phyloP scores from a whole-genome alignment of 2,329 filamentous ascomycete genomes.

The Verticillium isaacii region DNA sequence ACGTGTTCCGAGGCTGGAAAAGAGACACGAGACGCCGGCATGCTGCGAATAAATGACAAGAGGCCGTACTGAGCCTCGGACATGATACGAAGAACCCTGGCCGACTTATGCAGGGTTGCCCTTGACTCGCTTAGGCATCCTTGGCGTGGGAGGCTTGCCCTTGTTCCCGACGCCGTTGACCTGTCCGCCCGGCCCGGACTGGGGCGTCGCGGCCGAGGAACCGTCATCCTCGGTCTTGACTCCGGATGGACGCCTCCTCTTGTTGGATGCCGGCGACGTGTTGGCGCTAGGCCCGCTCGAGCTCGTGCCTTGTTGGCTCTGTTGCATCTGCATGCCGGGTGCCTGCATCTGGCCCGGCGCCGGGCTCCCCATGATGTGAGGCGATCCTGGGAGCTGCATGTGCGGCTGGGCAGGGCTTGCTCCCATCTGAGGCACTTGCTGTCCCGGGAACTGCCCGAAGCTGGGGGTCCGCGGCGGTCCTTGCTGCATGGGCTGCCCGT shows the following conservation, averaged over 20 bases:
- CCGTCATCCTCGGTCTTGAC: slow-evolving; percentile 55
- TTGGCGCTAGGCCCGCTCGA: slow-evolving; percentile 64
- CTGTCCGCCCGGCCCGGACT: slow-evolving; percentile 32
- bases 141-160: slow-evolving; percentile 51
- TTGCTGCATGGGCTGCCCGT: slow-evolving; percentile 44
- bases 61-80: slow-evolving; percentile 3
- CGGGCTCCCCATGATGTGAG: slow-evolving; percentile 54
- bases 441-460: slow-evolving; percentile 47
- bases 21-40: slow-evolving; percentile 2
- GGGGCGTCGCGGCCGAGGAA: slow-evolving; percentile 44
- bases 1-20: neutral
- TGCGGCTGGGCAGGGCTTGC: slow-evolving; percentile 57
- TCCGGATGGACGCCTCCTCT: slow-evolving; percentile 51
- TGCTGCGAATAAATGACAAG: neutral
- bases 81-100: neutral
- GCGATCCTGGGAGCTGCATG: slow-evolving; percentile 57
- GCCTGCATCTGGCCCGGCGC: slow-evolving; percentile 59
- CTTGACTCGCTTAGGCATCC: slow-evolving; percentile 52
- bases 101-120: slow-evolving; percentile 27
- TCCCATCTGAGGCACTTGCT: slow-evolving; percentile 32
- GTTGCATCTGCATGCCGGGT: slow-evolving; percentile 61
- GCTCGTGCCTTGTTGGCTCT: slow-evolving; percentile 63
- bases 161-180: slow-evolving; percentile 47
- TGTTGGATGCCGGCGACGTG: slow-evolving; percentile 58
- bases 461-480: slow-evolving; percentile 47